A percentile compares a stretch with the other conserved stretches of the same genome.
phyloP scores from a whole-genome alignment of 768 basidiomycete species.

The Lactifluus piperatus region DNA sequence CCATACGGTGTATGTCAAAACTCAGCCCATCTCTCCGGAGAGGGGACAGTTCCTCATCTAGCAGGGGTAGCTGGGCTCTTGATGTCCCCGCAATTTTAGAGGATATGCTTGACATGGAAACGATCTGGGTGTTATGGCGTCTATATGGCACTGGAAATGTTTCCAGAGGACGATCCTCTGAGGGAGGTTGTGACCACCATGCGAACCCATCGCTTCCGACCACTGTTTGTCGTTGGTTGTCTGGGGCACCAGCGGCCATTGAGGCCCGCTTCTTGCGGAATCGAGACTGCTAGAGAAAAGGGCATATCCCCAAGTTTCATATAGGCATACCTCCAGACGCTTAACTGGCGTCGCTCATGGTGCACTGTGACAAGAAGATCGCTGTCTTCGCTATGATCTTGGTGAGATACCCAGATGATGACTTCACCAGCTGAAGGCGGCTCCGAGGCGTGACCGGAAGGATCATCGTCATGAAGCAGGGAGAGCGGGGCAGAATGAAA shows the following conservation, averaged over 20 bases:
- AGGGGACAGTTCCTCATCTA: conserved; percentile 25
- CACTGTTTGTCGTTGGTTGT: conserved; percentile 21
- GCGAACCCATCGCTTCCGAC: conserved; percentile 15
- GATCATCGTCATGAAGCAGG: conserved; percentile 28
- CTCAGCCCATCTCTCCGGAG: conserved; percentile 47
- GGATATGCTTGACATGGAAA: conserved; percentile 44
- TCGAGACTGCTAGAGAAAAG: conserved; percentile 29
- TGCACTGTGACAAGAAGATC: conserved; percentile 54
- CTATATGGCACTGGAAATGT: conserved; percentile 24
- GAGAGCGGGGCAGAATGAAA: conserved; percentile 25
- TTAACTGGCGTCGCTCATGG: conserved; percentile 40
- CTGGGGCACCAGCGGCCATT: conserved; percentile 15
- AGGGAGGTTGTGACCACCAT: conserved; percentile 13
- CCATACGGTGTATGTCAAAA: conserved; percentile 61
- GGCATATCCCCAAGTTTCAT: conserved; percentile 51
- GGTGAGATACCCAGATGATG: conserved; percentile 50
- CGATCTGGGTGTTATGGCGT: conserved; percentile 29
- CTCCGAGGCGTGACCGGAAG: conserved; percentile 37
- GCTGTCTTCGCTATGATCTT: conserved; percentile 33
- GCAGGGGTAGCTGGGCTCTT: background rate
- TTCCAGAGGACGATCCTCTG: conserved; percentile 29
- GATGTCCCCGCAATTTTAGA: conserved; percentile 26
- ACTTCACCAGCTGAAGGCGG: conserved; percentile 56
- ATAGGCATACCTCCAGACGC: conserved; percentile 69
- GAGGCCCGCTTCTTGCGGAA: conserved; percentile 33